These are phyloP conservation scores for Thalassiosira hispida DNA, from an alignment of 352 stramenopile species.

Conservation along the genomic window DNA sequence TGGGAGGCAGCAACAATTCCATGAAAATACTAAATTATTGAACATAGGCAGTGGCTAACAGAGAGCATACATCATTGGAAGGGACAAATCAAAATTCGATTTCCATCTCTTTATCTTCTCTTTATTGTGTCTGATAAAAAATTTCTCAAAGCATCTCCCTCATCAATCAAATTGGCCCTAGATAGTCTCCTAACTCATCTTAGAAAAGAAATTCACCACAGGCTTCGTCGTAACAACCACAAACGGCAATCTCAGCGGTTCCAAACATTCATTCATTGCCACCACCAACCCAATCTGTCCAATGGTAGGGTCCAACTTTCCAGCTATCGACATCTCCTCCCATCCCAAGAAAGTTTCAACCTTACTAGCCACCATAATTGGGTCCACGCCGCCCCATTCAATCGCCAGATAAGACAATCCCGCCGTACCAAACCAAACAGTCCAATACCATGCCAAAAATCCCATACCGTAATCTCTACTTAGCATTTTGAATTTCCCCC, in stretches of 20 bases:
- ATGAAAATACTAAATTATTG: no score
- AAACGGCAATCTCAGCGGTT: slow-evolving; percentile 80
- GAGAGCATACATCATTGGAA: no score
- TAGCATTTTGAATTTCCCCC: slow-evolving; percentile 81
- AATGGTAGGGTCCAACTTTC: slow-evolving; percentile 76
- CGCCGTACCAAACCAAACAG: slow-evolving; percentile 71
- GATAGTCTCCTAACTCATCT: slow-evolving; percentile 29
- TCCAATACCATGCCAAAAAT: slow-evolving; percentile 81
- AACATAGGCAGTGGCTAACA: no score
- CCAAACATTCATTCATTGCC: slow-evolving; percentile 81
- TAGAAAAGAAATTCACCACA: slow-evolving; percentile 71
- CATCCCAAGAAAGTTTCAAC: slow-evolving; percentile 66
- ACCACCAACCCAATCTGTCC: slow-evolving; percentile 76
- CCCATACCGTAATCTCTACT: slow-evolving; percentile 76
- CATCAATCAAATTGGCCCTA: no score
- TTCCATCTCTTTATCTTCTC: no score
- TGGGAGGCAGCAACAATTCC: no score
- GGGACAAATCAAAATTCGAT: no score
- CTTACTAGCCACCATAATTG: slow-evolving; percentile 64
- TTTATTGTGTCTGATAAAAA: no score
- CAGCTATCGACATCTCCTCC: slow-evolving; percentile 39
- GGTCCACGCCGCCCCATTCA: slow-evolving; percentile 75
- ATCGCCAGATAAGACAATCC: slow-evolving; percentile 67
- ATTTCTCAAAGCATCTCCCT: no score
- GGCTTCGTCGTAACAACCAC: slow-evolving; percentile 84